Base-by-base conservation (phyloP, 2,329 filamentous ascomycete genomes). In the Colletotrichum spaethianum region DNA sequence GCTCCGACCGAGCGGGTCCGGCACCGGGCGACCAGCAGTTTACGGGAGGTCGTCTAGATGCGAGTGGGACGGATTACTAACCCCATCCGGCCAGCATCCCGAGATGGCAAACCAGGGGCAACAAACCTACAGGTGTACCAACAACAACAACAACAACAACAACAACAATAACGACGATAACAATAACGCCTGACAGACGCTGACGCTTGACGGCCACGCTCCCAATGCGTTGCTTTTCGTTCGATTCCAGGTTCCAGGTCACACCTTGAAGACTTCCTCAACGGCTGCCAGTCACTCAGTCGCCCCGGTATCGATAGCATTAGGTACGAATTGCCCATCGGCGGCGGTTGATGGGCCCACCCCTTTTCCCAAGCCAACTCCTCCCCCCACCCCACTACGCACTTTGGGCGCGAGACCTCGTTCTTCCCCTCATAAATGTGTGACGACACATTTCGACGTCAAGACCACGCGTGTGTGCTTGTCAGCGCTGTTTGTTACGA, bases 11-110 rank as follows among this genome's bases (percentile, higher is more conserved):
- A 69, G 69, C 69, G 65, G 69, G 69, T 60, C 69, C 59, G 65
- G 69, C 65, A 52, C 69, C 64, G 69, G 69, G 38, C 65, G 56
- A 69, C 59, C 50, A 68, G 59, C 53, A 69, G 46, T 72, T 69
- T 72, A 60, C 64, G 65, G 65, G 69, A 60, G 65, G 69, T 72
- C 44, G 65, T 52, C 28, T 60, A 31, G 52, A 59, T 20, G 57
- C 59, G 52, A 59, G 53, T 53, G 65, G 59, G 53, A 33, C 69
- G 65, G 65, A 42, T 46, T n/a, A 69, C 69, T 72, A 72, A 68
- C 69, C 55, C 33, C 48, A 69, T 72, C 59, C 18, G 67, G 69
- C 56, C 50, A 38, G 31, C 65, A 23, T n/a, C 53, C 69, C 69
- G 69, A 67, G 36, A 62, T 63, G 59, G 52, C 48, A 69, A 57